Evolutionary conservation across 768 basidiomycete species (phyloP).

Genomic region (Rossbeevera mucosa): DNA sequence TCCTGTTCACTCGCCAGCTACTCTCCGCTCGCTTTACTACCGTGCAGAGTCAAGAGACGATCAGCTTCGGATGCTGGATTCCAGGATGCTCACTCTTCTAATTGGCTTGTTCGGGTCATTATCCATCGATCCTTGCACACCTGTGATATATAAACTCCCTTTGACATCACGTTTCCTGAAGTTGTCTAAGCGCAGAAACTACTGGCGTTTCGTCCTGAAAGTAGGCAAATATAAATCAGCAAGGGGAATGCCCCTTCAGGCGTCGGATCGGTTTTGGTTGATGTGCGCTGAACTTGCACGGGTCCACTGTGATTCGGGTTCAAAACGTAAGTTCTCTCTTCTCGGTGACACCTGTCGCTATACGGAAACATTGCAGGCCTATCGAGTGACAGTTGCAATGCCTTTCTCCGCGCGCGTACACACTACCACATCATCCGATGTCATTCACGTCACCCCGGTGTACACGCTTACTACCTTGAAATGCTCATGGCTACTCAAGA

Average conservation of each 20-base stretch:
- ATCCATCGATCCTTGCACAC: slow-evolving; percentile 32
- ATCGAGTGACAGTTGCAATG: slow-evolving; percentile 5
- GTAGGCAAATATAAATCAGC: slow-evolving; percentile 43
- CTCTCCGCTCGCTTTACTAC: slow-evolving; percentile 38
- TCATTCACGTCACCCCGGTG: slow-evolving; percentile 35
- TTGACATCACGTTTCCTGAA: slow-evolving; percentile 29
- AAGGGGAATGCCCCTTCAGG: slow-evolving; percentile 30
- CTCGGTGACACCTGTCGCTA: slow-evolving; percentile 1
- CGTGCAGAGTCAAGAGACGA: slow-evolving; percentile 29
- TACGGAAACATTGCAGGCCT: slow-evolving; percentile 10
- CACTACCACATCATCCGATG: slow-evolving; percentile 41
- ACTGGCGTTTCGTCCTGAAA: slow-evolving; percentile 49
- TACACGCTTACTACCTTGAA: slow-evolving; percentile 46
- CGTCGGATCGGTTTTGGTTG: slow-evolving; percentile 59
- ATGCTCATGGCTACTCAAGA: slow-evolving; percentile 33
- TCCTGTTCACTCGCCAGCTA: slow-evolving; percentile 24
- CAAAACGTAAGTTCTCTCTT: slow-evolving; percentile 14
- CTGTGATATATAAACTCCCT: slow-evolving; percentile 25
- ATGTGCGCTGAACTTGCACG: slow-evolving; percentile 45
- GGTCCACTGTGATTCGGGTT: slow-evolving; percentile 10
- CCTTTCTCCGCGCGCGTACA: slow-evolving; percentile 32
- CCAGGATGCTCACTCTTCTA: slow-evolving; percentile 37
- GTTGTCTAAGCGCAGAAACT: slow-evolving; percentile 19
- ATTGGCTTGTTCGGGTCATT: slow-evolving; percentile 49
- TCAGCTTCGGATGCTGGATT: slow-evolving; percentile 33